Percentiles rank a stretch among this genome's conserved stretches.
Conservation (phyloP, 108 stramenopile species). For the Schizochytrium sp. region DNA sequence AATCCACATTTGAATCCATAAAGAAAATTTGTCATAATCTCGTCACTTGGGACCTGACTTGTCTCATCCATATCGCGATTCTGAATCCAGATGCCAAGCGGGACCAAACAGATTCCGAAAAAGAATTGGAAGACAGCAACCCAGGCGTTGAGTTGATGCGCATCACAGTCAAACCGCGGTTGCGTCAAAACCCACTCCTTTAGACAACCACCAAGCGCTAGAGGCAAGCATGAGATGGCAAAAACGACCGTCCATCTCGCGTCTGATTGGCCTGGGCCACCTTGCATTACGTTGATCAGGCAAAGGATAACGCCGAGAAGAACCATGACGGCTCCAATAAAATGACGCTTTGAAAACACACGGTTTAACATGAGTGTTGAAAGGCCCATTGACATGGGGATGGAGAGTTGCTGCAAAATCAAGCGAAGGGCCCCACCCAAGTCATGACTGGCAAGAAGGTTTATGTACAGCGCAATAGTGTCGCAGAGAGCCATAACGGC, state of each 20-base stretch:
- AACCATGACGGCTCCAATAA: constrained; percentile 20
- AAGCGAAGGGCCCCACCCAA: constrained; percentile 19
- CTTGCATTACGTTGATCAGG: constrained; percentile 36
- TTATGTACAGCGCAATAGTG: constrained; percentile 39
- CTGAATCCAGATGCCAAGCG: constrained; percentile 39
- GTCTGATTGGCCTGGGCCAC: constrained; percentile 34
- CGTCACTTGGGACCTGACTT: neutral
- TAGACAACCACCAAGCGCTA: constrained; percentile 50
- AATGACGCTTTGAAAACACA: constrained; percentile 43
- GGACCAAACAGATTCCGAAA: constrained; percentile 40
- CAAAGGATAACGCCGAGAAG: constrained; percentile 35
- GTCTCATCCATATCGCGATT: constrained; percentile 55
- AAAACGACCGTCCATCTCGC: constrained; percentile 38
- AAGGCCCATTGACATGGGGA: constrained; percentile 39
- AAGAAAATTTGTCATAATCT: constrained; percentile 9
- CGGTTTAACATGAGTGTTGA: constrained; percentile 12
- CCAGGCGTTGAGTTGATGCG: constrained; percentile 21
- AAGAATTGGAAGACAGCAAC: constrained; percentile 36
- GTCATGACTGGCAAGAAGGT: constrained; percentile 49
- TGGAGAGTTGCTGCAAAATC: constrained; percentile 54
- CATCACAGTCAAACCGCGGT: neutral
- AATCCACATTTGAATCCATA: constrained; percentile 10
- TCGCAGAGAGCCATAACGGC: constrained; percentile 57
- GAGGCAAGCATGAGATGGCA: constrained; percentile 45
- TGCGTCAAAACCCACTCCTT: constrained; percentile 48